phyloP scores from a whole-genome alignment of 2,329 filamentous ascomycete species.

The Colletotrichum gigasporum region DNA sequence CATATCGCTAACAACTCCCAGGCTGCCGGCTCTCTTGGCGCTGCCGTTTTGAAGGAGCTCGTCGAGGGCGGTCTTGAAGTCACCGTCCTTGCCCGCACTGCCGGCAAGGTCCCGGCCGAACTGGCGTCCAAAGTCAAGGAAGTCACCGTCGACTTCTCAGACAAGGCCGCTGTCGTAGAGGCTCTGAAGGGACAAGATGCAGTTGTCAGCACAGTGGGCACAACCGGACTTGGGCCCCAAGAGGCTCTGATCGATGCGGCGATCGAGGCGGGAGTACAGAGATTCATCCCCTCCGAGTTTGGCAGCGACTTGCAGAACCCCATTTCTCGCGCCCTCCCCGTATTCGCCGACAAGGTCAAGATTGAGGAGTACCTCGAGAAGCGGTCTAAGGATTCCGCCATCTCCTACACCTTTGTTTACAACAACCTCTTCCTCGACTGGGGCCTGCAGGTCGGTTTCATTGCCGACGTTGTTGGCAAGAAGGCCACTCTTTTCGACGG shows the following conservation, averaged over 20 bases:
- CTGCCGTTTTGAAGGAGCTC: conserved; percentile 49
- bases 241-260: conserved; percentile 64
- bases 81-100: conserved; percentile 62
- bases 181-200: conserved; percentile 68
- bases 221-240: conserved; percentile 49
- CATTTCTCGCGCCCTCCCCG: conserved; percentile 49
- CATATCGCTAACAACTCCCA: too few relatives aligned
- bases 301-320: conserved; percentile 42
- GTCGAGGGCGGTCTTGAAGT: conserved; percentile 55
- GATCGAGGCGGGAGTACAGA: conserved; percentile 65
- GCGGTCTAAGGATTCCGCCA: conserved; percentile 46
- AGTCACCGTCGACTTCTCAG: conserved; percentile 8
- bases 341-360: conserved; percentile 61
- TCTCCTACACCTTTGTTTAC: conserved; percentile 65
- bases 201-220: conserved; percentile 59
- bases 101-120: too few relatives aligned
- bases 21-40: too few relatives aligned
- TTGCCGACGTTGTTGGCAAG: conserved; percentile 16
- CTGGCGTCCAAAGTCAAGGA: too few relatives aligned
- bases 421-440: conserved; percentile 69
- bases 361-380: conserved; percentile 50
- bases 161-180: background rate
- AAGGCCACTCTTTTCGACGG: conserved; percentile 57
- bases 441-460: conserved; percentile 44
- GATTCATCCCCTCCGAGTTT: conserved; percentile 71